Conservation (phyloP, 352 stramenopile genomes). For the Pythium insidiosum region DNA sequence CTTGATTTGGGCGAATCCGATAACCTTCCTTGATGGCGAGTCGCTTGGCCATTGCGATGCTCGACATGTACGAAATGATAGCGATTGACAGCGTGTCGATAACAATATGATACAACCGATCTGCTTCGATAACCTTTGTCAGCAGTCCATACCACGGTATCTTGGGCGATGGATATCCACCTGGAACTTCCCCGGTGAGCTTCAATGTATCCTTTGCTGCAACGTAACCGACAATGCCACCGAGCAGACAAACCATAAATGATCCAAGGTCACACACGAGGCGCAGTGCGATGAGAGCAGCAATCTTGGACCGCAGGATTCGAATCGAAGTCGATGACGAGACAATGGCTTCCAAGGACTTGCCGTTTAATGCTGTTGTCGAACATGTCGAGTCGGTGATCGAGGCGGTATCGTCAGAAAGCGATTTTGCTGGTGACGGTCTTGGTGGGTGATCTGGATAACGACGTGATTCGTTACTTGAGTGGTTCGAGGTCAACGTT, state of each 20-base stretch:
- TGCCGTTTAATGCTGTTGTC: slow-evolving; percentile 36
- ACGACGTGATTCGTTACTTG: slow-evolving; percentile 26
- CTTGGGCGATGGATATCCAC: slow-evolving; percentile 46
- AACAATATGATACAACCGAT: slow-evolving; percentile 48
- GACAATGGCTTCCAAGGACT: slow-evolving; percentile 16
- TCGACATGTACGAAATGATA: slow-evolving; percentile 89
- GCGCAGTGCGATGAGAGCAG: slow-evolving; percentile 27
- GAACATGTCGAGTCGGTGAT: slow-evolving; percentile 39
- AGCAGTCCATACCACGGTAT: slow-evolving; percentile 47
- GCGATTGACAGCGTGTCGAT: slow-evolving; percentile 66
- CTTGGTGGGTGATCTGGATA: too few species aligned
- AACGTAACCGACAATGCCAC: slow-evolving; percentile 48
- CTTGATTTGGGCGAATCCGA: slow-evolving; percentile 59
- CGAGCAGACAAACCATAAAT: slow-evolving; percentile 63
- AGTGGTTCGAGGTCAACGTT: background rate
- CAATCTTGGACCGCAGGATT: slow-evolving; percentile 36
- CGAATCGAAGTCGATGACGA: slow-evolving; percentile 28
- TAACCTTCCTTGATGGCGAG: slow-evolving; percentile 76
- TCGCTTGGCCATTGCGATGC: slow-evolving; percentile 83
- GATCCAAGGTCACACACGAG: slow-evolving; percentile 50
- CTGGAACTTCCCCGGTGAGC: slow-evolving; percentile 62
- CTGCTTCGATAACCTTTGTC: slow-evolving; percentile 29
- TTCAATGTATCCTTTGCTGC: slow-evolving; percentile 35
- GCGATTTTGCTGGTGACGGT: slow-evolving; percentile 37
- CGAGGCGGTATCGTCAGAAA: slow-evolving; percentile 16